phyloP scores from a whole-genome alignment of 2,329 filamentous ascomycete genomes.

The Venturia carpophila region DNA sequence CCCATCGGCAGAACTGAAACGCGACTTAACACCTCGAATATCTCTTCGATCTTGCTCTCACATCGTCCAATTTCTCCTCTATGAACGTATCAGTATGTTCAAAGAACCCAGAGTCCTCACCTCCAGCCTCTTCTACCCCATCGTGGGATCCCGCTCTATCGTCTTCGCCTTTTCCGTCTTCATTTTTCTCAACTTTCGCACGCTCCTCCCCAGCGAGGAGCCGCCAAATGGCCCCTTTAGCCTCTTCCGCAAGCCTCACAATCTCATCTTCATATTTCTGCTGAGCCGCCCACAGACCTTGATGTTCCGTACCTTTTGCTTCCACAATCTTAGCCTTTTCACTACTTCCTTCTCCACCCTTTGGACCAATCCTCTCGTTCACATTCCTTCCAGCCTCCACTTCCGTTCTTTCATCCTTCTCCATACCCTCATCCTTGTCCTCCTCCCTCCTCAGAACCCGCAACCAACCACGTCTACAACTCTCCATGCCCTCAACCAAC shows the following conservation, averaged over 20 bases:
- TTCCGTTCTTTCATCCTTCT: not conserved
- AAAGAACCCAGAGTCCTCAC: not conserved
- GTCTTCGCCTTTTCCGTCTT: not conserved
- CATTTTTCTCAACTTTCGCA: not conserved
- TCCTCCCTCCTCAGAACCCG: not conserved
- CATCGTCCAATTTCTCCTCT: not conserved
- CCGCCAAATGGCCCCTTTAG: not conserved
- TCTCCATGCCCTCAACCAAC: not conserved
- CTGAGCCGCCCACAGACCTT: not conserved
- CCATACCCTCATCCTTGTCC: not conserved
- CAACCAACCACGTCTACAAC: not conserved
- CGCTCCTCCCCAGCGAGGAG: not conserved
- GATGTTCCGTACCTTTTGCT: not conserved
- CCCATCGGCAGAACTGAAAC: not conserved
- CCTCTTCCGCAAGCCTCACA: not conserved
- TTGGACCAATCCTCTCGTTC: no score
- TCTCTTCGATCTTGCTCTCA: not conserved
- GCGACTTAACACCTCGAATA: not conserved
- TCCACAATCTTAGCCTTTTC: not conserved
- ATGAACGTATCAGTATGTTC: not conserved
- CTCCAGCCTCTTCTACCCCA: not conserved
- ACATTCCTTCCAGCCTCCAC: no score
- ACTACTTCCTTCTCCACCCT: no score
- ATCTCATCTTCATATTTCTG: not conserved
- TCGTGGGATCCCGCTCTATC: not conserved